Evolutionary conservation across 2,329 filamentous ascomycete genomes (phyloP).

Genomic region (Xylaria sp.): DNA sequence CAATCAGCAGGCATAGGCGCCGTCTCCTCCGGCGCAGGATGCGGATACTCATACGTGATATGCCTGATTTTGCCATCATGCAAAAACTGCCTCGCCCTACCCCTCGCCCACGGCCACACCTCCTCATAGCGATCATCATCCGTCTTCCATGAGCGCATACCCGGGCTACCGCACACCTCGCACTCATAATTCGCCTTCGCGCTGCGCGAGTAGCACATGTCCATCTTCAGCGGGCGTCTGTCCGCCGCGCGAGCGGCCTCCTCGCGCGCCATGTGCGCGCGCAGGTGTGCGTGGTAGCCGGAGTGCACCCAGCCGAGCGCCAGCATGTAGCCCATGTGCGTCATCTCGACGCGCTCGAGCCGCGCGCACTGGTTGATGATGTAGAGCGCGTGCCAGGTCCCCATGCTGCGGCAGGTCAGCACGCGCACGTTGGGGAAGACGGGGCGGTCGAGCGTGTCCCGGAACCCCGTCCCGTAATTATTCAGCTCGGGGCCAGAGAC

Average conservation of each 20-base stretch:
- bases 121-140: conserved; percentile 10
- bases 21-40: conserved; percentile 12
- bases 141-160: background rate
- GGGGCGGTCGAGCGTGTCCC: conserved; percentile 16
- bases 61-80: conserved; percentile 22
- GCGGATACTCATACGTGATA: conserved; percentile 31
- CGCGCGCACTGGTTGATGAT: conserved; percentile 20
- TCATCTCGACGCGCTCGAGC: conserved; percentile 29
- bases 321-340: conserved; percentile 16
- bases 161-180: conserved; percentile 26
- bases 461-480: conserved; percentile 10
- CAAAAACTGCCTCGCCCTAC: conserved; percentile 26
- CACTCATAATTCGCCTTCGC: conserved; percentile 5
- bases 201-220: conserved; percentile 31
- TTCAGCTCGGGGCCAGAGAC: conserved; percentile 17
- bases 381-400: conserved; percentile 14
- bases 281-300: conserved; percentile 24
- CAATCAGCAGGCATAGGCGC: background rate
- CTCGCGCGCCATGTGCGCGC: conserved; percentile 12
- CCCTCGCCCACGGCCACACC: conserved; percentile 31
- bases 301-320: conserved; percentile 18
- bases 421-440: conserved; percentile 23
- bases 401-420: conserved; percentile 23
- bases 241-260: conserved; percentile 14
- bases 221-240: conserved; percentile 25